phyloP scores from a whole-genome alignment of 2,329 filamentous ascomycete genomes.

The Alternaria triticimaculans region DNA sequence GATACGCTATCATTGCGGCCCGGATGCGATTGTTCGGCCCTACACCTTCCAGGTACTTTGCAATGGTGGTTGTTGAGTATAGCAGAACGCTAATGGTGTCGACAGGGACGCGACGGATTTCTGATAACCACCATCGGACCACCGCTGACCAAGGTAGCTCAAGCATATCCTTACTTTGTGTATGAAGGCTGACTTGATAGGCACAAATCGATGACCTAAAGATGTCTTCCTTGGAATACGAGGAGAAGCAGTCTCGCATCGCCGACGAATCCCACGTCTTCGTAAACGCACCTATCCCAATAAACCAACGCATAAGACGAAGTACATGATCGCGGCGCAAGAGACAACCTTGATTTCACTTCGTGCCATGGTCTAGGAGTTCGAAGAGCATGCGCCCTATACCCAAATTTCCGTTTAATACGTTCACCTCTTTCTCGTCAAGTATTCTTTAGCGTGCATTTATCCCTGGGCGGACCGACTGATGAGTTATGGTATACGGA shows the following conservation, averaged over 20 bases:
- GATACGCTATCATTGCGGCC: slow-evolving; percentile 53
- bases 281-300: slow-evolving; percentile 49
- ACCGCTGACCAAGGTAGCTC: slow-evolving; percentile 50
- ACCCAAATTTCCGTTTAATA: slow-evolving; percentile 7
- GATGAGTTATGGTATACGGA: slow-evolving; percentile 1
- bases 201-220: slow-evolving; percentile 54
- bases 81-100: slow-evolving; percentile 21
- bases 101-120: slow-evolving; percentile 52
- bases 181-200: slow-evolving; percentile 31
- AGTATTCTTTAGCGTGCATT: slow-evolving; percentile 17
- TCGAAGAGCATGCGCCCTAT: slow-evolving; percentile 11
- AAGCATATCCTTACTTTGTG: neutral
- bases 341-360: neutral
- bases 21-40: slow-evolving; percentile 51
- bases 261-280: slow-evolving; percentile 45
- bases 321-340: slow-evolving; percentile 21
- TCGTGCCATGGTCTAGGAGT: neutral
- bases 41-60: slow-evolving; percentile 50
- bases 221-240: slow-evolving; percentile 49
- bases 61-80: neutral
- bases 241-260: slow-evolving; percentile 50
- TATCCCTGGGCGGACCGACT: slow-evolving; percentile 1
- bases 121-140: slow-evolving; percentile 50
- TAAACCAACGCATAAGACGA: slow-evolving; percentile 43
- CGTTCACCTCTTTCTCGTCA: slow-evolving; percentile 8